Evolutionary conservation across 352 stramenopile species (phyloP).

Genomic region (Pythium guiyangense): DNA sequence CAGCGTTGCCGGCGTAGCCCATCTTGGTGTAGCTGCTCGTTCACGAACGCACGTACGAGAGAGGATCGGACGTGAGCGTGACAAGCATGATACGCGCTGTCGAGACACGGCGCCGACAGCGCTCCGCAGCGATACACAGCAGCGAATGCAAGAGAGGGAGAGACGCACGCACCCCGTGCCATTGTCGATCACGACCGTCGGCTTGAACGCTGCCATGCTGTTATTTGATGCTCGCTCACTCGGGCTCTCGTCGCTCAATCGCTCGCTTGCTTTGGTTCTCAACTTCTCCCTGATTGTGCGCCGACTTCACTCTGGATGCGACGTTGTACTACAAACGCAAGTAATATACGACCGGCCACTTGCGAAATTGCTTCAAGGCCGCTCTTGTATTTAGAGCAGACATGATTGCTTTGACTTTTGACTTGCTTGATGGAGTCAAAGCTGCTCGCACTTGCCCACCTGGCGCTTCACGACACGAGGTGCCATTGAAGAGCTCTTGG

Average conservation of each 20-base stretch:
- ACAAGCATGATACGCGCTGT: neutral
- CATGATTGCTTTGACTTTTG: no score
- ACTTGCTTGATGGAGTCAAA: no score
- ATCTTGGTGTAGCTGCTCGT: conserved; percentile 93
- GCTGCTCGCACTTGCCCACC: no score
- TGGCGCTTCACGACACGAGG: no score
- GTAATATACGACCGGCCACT: no score
- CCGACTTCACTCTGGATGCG: neutral
- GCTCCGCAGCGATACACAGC: conserved; percentile 2
- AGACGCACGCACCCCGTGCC: conserved; percentile 81
- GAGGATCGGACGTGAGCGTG: neutral
- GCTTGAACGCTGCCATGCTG: conserved; percentile 69
- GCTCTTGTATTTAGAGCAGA: no score
- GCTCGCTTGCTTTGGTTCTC: no score
- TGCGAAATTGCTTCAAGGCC: no score
- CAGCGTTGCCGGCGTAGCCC: conserved; percentile 92
- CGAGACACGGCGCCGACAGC: no score
- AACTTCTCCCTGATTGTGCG: conserved; percentile 2
- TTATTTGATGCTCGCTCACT: conserved; percentile 6
- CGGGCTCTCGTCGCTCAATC: neutral
- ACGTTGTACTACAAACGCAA: no score
- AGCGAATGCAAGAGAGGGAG: neutral
- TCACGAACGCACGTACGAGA: neutral
- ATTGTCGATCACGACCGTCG: conserved; percentile 96
- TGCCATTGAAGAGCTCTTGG: no score